Percentiles rank a stretch among this genome's conserved stretches.
Evolutionary conservation across 1,284 basidiomycete species (phyloP).

Genomic region (Pseudozyma flocculosa): DNA sequence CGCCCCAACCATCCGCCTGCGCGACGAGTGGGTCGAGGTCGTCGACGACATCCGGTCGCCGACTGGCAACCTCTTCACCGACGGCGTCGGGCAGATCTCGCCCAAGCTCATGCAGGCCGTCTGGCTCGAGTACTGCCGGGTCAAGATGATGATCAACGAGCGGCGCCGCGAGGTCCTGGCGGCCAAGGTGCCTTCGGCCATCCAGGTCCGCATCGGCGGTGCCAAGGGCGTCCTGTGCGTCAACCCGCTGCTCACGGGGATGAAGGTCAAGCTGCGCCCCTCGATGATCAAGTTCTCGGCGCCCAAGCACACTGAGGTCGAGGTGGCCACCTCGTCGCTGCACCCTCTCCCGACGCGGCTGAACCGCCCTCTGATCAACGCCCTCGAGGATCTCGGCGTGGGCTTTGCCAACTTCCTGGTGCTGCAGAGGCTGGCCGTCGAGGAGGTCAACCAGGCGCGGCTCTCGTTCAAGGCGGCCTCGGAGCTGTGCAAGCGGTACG

Average conservation of each 20-base stretch:
- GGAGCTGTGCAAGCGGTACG: slow-evolving; percentile 5
- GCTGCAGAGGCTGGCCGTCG: slow-evolving; percentile 15
- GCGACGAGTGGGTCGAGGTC: slow-evolving; percentile 15
- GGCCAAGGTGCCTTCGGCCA: slow-evolving; percentile 11
- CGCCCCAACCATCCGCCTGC: slow-evolving; percentile 17
- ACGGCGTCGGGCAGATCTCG: slow-evolving; percentile 24
- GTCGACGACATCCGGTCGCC: slow-evolving; percentile 5
- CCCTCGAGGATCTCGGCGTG: slow-evolving; percentile 23
- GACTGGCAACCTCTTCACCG: slow-evolving; percentile 11
- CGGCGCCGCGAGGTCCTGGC: not conserved
- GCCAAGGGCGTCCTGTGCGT: slow-evolving; percentile 24
- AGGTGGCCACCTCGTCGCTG: slow-evolving; percentile 20
- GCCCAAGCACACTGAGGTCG: slow-evolving; percentile 14
- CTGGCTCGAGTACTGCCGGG: slow-evolving; percentile 15
- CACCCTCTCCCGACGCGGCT: slow-evolving; percentile 13
- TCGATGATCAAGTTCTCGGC: slow-evolving; percentile 28
- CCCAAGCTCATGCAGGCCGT: slow-evolving; percentile 12
- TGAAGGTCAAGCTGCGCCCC: slow-evolving; percentile 12
- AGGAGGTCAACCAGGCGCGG: slow-evolving; percentile 9
- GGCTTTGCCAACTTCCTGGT: slow-evolving; percentile 3
- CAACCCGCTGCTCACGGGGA: slow-evolving; percentile 13
- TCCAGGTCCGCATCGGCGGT: slow-evolving; percentile 17
- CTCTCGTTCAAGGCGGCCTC: slow-evolving; percentile 12
- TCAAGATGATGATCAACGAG: slow-evolving; percentile 3
- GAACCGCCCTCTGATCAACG: slow-evolving; percentile 27